These are phyloP conservation scores for Arthroderma sp. DNA, from an alignment of 2,329 filamentous ascomycete genomes.

Conservation along the genomic window DNA sequence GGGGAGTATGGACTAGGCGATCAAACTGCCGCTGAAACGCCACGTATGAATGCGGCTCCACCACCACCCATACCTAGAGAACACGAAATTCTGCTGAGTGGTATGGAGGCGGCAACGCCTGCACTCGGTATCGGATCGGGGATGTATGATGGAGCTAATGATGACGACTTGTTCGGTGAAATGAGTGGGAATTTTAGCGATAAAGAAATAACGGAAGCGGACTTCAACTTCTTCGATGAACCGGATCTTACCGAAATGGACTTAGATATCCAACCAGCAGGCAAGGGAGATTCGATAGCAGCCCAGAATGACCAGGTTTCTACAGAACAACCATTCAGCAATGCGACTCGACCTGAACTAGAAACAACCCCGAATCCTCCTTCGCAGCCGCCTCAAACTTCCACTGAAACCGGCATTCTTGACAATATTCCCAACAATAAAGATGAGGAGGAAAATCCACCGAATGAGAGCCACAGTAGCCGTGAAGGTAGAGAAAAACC, in stretches of 20 bases:
- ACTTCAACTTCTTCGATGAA: conserved; percentile 53
- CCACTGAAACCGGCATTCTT: too few species aligned
- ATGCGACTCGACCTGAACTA: background rate
- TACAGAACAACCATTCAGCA: too few species aligned
- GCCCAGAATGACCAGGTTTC: too few species aligned
- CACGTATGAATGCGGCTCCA: background rate
- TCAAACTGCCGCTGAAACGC: background rate
- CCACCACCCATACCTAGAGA: conserved; percentile 7
- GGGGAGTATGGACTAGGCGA: background rate
- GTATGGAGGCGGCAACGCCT: conserved; percentile 15
- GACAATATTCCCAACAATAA: too few species aligned
- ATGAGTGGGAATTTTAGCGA: conserved; percentile 41
- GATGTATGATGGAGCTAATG: conserved; percentile 28
- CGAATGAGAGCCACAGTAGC: conserved; percentile 2
- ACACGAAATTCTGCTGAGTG: conserved; percentile 5
- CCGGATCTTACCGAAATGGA: conserved; percentile 25
- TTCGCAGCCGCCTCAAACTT: conserved; percentile 6
- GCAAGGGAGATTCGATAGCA: conserved; percentile 2
- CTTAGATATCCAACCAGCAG: conserved; percentile 7
- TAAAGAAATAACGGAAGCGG: conserved; percentile 47
- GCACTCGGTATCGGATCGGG: conserved; percentile 24
- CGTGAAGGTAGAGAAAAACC: conserved; percentile 8
- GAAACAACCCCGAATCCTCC: background rate
- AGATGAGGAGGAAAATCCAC: too few species aligned
- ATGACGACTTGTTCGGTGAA: conserved; percentile 47